Base-by-base conservation (phyloP, 1,139 yeast species). In the Kodamaea alishanica region DNA sequence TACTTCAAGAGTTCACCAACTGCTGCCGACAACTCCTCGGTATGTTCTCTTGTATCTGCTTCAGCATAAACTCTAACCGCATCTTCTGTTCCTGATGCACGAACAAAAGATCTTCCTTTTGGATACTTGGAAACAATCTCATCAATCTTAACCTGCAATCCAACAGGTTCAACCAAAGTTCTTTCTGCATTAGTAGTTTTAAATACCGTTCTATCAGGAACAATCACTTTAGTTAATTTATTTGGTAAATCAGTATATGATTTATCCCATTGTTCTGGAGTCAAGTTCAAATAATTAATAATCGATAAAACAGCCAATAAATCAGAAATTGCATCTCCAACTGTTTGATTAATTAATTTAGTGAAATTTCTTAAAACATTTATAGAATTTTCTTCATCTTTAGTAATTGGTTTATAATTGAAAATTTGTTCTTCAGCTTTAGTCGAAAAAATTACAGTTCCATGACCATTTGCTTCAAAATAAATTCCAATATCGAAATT, bases 381-480 rank as follows among this genome's bases (percentile, higher is more conserved):
- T 33, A 81, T 63, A 1, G 88, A 79, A 33, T 72, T 73, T 29
- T 55, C 50, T 6, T 60, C 60, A 20, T 54, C 47, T 6, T 36
- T 37, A 10, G 49, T 42, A 8, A 40, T 39, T 2, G 60, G 34
- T 28, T 56, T 43, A 43, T 63, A 61, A 8, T 45, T 52, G 37
- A 61, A 60, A 23, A 63, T 58, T 30, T 58, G 52, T 27, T 54
- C 60, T 47, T 70, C 75, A 40, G 75, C 87, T 12, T 73, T 73
- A 0, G 76, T 72, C 6, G 86, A 78, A 57, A 92, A 94, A 15
- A 89, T 67, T 4, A 92, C 95, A 0, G 99, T 94, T 9, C 99
- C 99, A 55, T 92, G 99, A n/a, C 99, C 99, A 57, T 92, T 92
- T 38, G 99, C 98, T 67, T 92, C 99, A 54, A 92, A 92, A 63